Conservation (phyloP, 2,329 filamentous ascomycete genomes). For the Fusarium acutatum region DNA sequence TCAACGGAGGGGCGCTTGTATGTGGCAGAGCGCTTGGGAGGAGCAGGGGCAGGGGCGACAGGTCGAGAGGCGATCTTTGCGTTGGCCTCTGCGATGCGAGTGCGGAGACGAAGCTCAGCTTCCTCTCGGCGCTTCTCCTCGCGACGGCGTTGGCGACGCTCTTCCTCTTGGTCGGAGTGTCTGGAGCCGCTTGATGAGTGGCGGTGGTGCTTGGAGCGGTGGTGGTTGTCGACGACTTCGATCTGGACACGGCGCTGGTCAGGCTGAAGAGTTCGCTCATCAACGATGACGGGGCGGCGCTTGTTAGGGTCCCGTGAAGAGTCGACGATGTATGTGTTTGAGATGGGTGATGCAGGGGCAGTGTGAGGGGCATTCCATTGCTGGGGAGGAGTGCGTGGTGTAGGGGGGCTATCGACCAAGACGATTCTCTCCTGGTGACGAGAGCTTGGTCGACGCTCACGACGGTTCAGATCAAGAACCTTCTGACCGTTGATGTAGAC, state of each 20-base stretch:
- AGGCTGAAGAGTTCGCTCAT: constrained; percentile 45
- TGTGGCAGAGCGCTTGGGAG: constrained; percentile 36
- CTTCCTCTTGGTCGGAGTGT: constrained; percentile 44
- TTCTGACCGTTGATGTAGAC: constrained; percentile 51
- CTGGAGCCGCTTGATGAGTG: constrained; percentile 49
- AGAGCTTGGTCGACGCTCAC: constrained; percentile 39
- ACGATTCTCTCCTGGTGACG: constrained; percentile 53
- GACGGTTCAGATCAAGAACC: constrained; percentile 47
- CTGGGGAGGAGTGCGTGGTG: constrained; percentile 58
- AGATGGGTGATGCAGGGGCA: constrained; percentile 50
- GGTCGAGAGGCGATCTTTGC: constrained; percentile 52
- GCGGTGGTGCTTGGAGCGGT: constrained; percentile 47
- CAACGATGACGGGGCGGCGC: constrained; percentile 50
- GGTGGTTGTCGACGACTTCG: constrained; percentile 47
- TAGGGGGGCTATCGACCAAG: constrained; percentile 56
- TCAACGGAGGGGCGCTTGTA: constrained; percentile 37
- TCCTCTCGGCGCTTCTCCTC: constrained; percentile 43
- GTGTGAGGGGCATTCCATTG: constrained; percentile 51
- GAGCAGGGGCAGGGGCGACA: constrained; percentile 42
- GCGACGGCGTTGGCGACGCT: constrained; percentile 35
- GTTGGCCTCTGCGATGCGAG: constrained; percentile 53
- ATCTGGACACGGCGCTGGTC: constrained; percentile 47
- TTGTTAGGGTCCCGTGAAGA: constrained; percentile 36
- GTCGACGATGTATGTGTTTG: constrained; percentile 40
- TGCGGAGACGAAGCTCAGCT: constrained; percentile 41